A percentile compares a stretch with the other conserved stretches of the same genome.
These are phyloP conservation scores for Moesziomyces aphidis DNA, from an alignment of 1,284 basidiomycete species.

Conservation along the genomic window DNA sequence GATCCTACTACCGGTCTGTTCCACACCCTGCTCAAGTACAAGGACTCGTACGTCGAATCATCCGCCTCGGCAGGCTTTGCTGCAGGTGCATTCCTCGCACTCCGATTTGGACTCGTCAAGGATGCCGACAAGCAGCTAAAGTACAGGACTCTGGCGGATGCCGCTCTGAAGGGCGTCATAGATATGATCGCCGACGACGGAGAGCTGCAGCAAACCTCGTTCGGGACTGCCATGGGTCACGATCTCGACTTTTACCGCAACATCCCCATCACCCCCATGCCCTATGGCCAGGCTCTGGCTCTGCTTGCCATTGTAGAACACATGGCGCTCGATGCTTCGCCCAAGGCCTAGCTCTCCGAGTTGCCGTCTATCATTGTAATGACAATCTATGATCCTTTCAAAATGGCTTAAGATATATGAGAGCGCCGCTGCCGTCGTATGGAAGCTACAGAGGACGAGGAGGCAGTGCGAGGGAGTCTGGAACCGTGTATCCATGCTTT, in stretches of 20 bases:
- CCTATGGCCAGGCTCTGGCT: conserved; percentile 76
- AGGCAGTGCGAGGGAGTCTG: conserved; percentile 14
- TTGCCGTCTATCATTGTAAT: too few relatives aligned
- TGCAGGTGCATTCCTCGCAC: conserved; percentile 74
- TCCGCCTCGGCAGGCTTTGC: conserved; percentile 76
- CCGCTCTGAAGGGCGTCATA: conserved; percentile 73
- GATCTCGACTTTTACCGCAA: conserved; percentile 74
- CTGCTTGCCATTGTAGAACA: conserved; percentile 68
- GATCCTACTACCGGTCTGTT: conserved; percentile 73
- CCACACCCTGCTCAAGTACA: conserved; percentile 76
- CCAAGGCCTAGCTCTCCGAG: not conserved
- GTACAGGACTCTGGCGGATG: conserved; percentile 71
- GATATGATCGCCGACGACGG: conserved; percentile 73
- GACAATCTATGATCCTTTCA: too few relatives aligned
- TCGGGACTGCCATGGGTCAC: conserved; percentile 72
- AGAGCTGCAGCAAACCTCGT: conserved; percentile 72
- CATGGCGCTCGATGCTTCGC: conserved; percentile 17
- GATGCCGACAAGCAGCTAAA: conserved; percentile 67
- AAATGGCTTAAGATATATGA: too few relatives aligned
- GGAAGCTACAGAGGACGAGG: conserved; percentile 13
- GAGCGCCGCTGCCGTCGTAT: too few relatives aligned
- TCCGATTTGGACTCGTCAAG: conserved; percentile 72
- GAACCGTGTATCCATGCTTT: conserved; percentile 19
- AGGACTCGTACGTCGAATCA: conserved; percentile 74
- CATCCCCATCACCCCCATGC: conserved; percentile 77